These are phyloP conservation scores for Canavalia gladiata DNA, from an alignment of 306 rosid genomes.

Conservation along the genomic window DNA sequence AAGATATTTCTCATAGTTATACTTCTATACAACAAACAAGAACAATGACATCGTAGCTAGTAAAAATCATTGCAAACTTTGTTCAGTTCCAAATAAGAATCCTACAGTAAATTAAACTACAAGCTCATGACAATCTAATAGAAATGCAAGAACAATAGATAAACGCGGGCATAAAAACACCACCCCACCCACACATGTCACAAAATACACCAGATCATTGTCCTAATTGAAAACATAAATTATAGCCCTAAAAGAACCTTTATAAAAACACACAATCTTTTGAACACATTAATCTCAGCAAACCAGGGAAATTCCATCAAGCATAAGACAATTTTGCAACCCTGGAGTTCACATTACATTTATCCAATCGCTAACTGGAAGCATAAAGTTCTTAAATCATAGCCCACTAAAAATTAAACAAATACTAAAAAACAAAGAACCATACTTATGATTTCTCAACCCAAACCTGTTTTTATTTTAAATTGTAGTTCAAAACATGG, in stretches of 20 bases:
- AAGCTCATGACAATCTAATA: not conserved
- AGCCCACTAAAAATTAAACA: not conserved
- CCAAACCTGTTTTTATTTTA: not conserved
- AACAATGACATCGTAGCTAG: not conserved
- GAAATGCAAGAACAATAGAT: not conserved
- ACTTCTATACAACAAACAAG: not conserved
- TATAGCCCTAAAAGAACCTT: not conserved
- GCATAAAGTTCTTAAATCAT: not conserved
- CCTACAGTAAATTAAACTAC: not conserved
- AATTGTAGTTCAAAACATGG: not conserved
- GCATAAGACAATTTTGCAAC: not conserved
- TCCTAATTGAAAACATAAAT: not conserved
- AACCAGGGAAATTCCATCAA: not conserved
- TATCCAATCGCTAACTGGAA: not conserved
- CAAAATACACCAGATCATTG: not conserved
- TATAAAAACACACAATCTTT: not conserved
- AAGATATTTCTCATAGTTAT: constrained; percentile 2
- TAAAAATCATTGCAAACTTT: not conserved
- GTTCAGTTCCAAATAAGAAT: not conserved
- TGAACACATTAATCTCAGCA: not conserved
- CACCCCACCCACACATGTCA: not conserved
- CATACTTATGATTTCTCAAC: not conserved
- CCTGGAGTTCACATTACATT: not conserved
- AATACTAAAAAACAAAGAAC: not conserved
- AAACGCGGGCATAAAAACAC: not conserved